Evolutionary conservation across 495 filamentous ascomycete genomes (phyloP).

Genomic region (Emericellopsis terricola): DNA sequence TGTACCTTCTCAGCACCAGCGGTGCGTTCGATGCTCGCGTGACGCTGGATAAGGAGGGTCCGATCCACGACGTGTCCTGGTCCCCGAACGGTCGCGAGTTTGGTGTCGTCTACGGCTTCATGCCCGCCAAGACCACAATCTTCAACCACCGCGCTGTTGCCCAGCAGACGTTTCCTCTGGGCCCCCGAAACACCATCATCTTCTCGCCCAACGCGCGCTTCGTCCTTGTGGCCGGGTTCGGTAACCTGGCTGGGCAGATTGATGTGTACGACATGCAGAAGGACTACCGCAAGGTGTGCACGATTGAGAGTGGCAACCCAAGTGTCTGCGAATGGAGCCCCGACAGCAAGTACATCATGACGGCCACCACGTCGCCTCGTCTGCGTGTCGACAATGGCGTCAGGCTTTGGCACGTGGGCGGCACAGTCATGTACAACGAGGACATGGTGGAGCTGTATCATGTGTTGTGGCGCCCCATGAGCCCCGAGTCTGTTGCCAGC

Average conservation of each 20-base stretch:
- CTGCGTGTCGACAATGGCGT: conserved; percentile 93
- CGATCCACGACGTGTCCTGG: conserved; percentile 97
- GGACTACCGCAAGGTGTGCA: conserved; percentile 75
- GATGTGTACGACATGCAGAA: conserved; percentile 92
- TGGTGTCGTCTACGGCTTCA: conserved; percentile 91
- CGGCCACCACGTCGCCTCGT: conserved; percentile 86
- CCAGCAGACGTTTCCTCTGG: conserved; percentile 65
- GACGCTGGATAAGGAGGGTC: conserved; percentile 88
- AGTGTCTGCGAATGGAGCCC: conserved; percentile 94
- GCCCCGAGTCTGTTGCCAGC: conserved; percentile 35
- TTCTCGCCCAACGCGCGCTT: conserved; percentile 93
- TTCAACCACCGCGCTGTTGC: conserved; percentile 76
- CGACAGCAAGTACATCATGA: conserved; percentile 86
- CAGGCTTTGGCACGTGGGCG: conserved; percentile 85
- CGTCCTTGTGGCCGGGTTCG: conserved; percentile 86
- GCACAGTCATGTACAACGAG: conserved; percentile 81
- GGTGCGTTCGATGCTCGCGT: conserved; percentile 86
- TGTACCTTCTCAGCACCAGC: conserved; percentile 85
- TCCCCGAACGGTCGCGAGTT: conserved; percentile 93
- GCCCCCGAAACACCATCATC: conserved; percentile 80
- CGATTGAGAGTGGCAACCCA: conserved; percentile 88
- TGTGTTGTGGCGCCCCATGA: conserved; percentile 74
- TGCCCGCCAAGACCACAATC: conserved; percentile 93
- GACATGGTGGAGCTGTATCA: conserved; percentile 90
- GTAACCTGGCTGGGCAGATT: conserved; percentile 92